Percentiles rank a stretch among this genome's conserved stretches.
These are phyloP conservation scores for Mycena belliarum DNA, from an alignment of 768 basidiomycete species.

Conservation along the genomic window DNA sequence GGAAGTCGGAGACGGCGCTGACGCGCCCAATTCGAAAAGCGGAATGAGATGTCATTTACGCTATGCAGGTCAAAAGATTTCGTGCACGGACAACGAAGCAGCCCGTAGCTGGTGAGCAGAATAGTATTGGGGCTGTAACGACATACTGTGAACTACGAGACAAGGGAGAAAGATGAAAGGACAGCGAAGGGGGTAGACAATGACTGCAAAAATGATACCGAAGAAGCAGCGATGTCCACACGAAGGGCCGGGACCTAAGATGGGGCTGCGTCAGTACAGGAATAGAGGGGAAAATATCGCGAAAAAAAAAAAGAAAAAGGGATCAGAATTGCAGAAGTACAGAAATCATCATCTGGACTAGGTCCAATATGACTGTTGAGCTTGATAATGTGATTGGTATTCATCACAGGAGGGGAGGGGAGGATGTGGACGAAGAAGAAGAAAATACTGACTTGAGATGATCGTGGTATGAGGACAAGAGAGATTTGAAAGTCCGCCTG, in stretches of 20 bases:
- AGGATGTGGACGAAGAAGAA: slow-evolving; percentile 3
- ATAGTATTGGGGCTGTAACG: too few species aligned
- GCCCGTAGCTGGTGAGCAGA: too few species aligned
- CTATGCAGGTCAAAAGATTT: too few species aligned
- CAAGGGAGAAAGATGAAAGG: too few species aligned
- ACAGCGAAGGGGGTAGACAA: too few species aligned
- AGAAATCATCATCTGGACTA: slow-evolving; percentile 45
- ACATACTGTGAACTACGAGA: too few species aligned
- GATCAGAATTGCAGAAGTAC: slow-evolving; percentile 63
- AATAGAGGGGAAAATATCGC: slow-evolving; percentile 1
- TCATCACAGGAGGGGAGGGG: slow-evolving; percentile 41
- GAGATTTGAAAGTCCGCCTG: background rate
- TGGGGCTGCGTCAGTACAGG: slow-evolving; percentile 1
- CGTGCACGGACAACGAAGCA: too few species aligned
- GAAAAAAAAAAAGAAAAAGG: slow-evolving; percentile 13
- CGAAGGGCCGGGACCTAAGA: background rate
- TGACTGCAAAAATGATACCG: too few species aligned
- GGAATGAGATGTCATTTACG: too few species aligned
- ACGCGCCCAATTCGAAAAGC: too few species aligned
- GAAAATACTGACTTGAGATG: slow-evolving; percentile 5
- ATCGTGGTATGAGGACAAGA: slow-evolving; percentile 2
- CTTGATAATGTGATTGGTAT: slow-evolving; percentile 58
- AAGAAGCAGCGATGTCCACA: too few species aligned
- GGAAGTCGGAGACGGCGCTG: too few species aligned
- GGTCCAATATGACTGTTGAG: slow-evolving; percentile 63